Base-by-base conservation (phyloP, 108 stramenopile species). In the Cyclotella atomus region DNA sequence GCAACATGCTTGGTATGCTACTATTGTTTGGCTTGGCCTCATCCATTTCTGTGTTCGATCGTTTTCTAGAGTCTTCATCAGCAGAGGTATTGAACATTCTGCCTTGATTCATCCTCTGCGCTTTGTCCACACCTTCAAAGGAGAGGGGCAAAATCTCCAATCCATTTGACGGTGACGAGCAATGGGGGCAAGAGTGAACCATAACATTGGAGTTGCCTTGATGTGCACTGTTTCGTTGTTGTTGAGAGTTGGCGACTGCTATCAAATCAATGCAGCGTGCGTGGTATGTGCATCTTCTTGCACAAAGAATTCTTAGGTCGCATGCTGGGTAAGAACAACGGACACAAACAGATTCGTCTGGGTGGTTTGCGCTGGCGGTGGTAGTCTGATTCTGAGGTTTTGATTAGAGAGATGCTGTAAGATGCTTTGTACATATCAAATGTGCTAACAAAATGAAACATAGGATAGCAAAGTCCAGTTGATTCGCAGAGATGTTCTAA, bases 191-290 rank as follows among this genome's bases (percentile, higher is more conserved):
- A 30, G 55, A 45, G 45, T 60, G 53, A 3, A 64, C 33, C 29
- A 29, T 50, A 27, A 52, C 19, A 61, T 36, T 53, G 16, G 20
- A n/a, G 43, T 55, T 38, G 35, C 30, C 52, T 8, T 73, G 46
- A 41, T 27, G 38, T 12, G 27, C 23, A 4, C 41, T 35, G 1
- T 33, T 19, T 38, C 25, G 68, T 56, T 68, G 35, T 38, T 38
- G 68, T 56, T 68, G 52, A 17, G 57, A 59, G 23, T 59, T 41
- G 54, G 47, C 46, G 34, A 74, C 33, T 12, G 56, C 8, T 3
- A 74, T 20, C 9, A 81, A 36, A 44, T 81, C 73, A 24, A 74
- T 70, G 64, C 79, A 81, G 5, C 79, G 67, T 7, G 79, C 79
- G 43, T 81, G 79, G 32, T 70, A 81, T 23, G 68, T 50, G 25